Evolutionary conservation across 1,139 yeast species (phyloP).

Genomic region (Pichia cactophila): DNA sequence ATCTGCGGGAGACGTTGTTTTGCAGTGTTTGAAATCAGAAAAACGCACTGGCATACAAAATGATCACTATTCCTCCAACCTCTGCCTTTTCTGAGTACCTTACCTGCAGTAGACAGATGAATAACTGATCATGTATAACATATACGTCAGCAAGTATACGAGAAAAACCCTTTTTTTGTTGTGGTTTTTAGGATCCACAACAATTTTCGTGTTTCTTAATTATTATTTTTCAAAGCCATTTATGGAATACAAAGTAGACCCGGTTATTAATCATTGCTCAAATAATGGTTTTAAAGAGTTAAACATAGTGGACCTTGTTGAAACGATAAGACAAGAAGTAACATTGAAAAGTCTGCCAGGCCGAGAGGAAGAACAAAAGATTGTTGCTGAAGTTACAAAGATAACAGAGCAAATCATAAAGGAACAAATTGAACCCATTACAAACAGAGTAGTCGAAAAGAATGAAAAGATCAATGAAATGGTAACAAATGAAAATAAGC

Average conservation of each 20-base stretch:
- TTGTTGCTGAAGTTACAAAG: not conserved
- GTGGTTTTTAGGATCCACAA: not conserved
- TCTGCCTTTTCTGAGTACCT: too few relatives aligned
- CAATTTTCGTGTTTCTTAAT: not conserved
- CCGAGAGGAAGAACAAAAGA: not conserved
- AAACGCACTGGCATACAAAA: too few relatives aligned
- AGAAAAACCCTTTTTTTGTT: too few relatives aligned
- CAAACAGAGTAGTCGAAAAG: not conserved
- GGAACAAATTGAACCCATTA: not conserved
- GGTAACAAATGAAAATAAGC: not conserved
- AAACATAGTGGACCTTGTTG: not conserved
- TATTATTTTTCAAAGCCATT: not conserved
- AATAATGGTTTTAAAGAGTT: not conserved
- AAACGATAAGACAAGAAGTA: not conserved
- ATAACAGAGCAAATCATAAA: not conserved
- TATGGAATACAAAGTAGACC: too few relatives aligned
- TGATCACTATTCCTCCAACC: too few relatives aligned
- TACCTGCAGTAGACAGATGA: too few relatives aligned
- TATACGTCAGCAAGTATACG: not conserved
- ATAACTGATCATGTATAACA: not conserved
- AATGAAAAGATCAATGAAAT: not conserved
- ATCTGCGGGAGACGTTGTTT: not conserved
- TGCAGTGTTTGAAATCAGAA: too few relatives aligned
- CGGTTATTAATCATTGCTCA: not conserved
- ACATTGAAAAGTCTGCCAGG: not conserved